phyloP scores from a whole-genome alignment of 2,329 filamentous ascomycete species.

The Graphiopsis chlorocephala region DNA sequence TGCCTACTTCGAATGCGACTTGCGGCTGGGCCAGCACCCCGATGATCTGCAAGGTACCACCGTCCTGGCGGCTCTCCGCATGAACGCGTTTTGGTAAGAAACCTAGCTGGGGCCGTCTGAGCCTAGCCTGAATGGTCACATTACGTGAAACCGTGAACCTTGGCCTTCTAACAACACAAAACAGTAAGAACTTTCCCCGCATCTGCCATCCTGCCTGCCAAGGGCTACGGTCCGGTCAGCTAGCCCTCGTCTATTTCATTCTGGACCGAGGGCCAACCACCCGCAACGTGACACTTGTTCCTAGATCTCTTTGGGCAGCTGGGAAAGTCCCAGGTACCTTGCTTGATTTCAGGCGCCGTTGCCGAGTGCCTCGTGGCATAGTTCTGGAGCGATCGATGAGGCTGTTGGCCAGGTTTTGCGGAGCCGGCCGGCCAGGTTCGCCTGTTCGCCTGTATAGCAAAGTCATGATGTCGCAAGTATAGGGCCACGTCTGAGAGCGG shows the following conservation, averaged over 20 bases:
- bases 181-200: conserved; percentile 11
- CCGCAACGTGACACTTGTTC: conserved; percentile 5
- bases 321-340: neutral
- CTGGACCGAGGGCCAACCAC: neutral
- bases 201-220: neutral
- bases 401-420: conserved; percentile 6
- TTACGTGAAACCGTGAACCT: conserved; percentile 4
- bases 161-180: neutral
- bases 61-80: conserved; percentile 1
- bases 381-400: conserved; percentile 9
- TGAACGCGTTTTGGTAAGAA: neutral
- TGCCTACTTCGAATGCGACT: neutral
- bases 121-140: conserved; percentile 10
- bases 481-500: neutral
- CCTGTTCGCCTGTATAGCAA: neutral
- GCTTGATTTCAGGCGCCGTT: neutral
- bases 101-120: neutral
- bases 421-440: conserved; percentile 11
- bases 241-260: neutral
- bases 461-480: conserved; percentile 8
- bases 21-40: neutral
- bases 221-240: neutral
- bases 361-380: conserved; percentile 14
- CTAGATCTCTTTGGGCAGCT: neutral
- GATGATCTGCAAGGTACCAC: conserved; percentile 13